Evolutionary conservation across 768 basidiomycete genomes (phyloP).

Genomic region (Chalciporus piperatus): DNA sequence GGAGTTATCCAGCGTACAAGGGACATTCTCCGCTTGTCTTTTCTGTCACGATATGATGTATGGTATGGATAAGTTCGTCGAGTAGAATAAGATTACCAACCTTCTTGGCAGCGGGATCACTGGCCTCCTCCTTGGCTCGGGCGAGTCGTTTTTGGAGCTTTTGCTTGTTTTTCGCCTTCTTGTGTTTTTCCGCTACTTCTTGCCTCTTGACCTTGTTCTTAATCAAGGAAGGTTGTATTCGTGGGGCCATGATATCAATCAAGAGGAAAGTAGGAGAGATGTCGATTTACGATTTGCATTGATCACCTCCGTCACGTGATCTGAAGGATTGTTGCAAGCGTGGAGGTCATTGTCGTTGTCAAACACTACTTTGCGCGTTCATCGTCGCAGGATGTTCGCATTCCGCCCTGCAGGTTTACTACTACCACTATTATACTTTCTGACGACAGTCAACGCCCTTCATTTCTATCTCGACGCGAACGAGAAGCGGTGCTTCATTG

Average conservation of each 20-base stretch:
- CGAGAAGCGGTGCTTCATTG: constrained; percentile 92
- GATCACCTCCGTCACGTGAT: constrained; percentile 18
- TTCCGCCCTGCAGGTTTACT: constrained; percentile 26
- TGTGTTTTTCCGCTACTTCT: constrained; percentile 67
- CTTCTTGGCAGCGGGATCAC: constrained; percentile 75
- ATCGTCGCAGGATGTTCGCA: constrained; percentile 23
- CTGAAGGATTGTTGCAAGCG: neutral
- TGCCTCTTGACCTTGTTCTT: constrained; percentile 89
- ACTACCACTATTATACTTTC: constrained; percentile 39
- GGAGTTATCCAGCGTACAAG: constrained; percentile 90
- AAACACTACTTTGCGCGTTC: neutral
- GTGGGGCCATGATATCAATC: constrained; percentile 46
- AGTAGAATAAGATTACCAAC: constrained; percentile 40
- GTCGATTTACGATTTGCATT: no score
- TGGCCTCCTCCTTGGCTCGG: constrained; percentile 70
- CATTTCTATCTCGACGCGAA: constrained; percentile 97
- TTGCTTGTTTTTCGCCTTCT: constrained; percentile 72
- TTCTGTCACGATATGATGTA: constrained; percentile 50
- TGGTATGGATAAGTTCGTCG: neutral
- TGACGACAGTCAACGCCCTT: constrained; percentile 62
- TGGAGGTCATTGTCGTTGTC: no score
- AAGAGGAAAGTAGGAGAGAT: no score
- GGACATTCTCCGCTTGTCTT: constrained; percentile 82
- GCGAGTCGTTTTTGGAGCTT: constrained; percentile 82
- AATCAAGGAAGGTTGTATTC: constrained; percentile 66